Evolutionary conservation across 140 eudicot species (phyloP).

Genomic region (Bidens hawaiensis): DNA sequence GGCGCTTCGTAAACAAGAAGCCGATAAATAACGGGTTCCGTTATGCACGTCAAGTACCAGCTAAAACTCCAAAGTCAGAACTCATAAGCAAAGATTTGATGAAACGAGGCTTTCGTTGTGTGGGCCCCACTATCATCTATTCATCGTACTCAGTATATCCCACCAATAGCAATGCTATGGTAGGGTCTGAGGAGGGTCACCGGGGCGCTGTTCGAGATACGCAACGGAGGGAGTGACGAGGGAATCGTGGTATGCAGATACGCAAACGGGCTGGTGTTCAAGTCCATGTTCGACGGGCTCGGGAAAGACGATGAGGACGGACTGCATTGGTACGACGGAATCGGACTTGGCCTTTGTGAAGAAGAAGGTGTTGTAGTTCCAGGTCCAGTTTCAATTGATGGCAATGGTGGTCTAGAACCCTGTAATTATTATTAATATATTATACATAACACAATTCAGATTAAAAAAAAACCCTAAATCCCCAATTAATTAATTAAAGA

Average conservation of each 20-base stretch:
- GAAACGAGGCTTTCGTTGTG: constrained; percentile 73
- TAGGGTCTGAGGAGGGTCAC: no score
- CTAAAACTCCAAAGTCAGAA: constrained; percentile 78
- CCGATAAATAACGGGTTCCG: constrained; percentile 48
- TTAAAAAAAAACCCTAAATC: neutral
- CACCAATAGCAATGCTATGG: constrained; percentile 16
- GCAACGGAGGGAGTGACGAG: constrained; percentile 60
- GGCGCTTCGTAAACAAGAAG: constrained; percentile 65
- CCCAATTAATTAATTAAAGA: neutral
- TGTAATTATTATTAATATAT: neutral
- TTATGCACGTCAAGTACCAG: constrained; percentile 73
- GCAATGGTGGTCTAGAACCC: constrained; percentile 10
- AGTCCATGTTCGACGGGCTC: neutral
- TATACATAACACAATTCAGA: neutral
- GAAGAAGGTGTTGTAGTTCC: constrained; percentile 1
- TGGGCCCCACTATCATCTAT: constrained; percentile 74
- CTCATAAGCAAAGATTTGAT: constrained; percentile 77
- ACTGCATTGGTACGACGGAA: constrained; percentile 4
- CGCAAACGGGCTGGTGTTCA: neutral
- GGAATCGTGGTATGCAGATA: constrained; percentile 19
- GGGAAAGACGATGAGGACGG: constrained; percentile 6
- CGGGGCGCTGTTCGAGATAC: constrained; percentile 86
- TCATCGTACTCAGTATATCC: no score
- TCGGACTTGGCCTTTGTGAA: constrained; percentile 2
- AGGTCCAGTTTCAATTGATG: neutral